Conservation (phyloP, 441 rosid species). For the Gossypium gossypioides region DNA sequence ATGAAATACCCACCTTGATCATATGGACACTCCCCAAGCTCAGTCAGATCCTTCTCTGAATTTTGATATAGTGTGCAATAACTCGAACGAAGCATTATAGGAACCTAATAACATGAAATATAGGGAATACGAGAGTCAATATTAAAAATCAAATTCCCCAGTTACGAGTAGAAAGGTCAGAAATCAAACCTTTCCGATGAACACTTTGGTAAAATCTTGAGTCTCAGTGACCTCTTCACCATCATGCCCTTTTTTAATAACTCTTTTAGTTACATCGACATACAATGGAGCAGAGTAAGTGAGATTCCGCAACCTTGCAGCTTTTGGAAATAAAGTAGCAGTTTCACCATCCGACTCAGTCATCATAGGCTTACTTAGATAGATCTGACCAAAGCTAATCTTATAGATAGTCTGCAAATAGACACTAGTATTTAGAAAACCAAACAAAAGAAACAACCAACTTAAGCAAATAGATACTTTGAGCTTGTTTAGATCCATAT, state of each 20-base stretch:
- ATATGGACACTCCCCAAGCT: constrained; percentile 95
- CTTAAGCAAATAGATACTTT: background rate
- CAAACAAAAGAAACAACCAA: background rate
- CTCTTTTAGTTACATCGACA: constrained; percentile 83
- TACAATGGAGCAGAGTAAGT: constrained; percentile 91
- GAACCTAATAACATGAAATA: constrained; percentile 47
- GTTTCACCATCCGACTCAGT: constrained; percentile 96
- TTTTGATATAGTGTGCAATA: constrained; percentile 81
- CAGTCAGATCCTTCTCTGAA: constrained; percentile 95
- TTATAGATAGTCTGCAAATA: constrained; percentile 75
- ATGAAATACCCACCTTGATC: constrained; percentile 98
- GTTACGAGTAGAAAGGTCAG: background rate
- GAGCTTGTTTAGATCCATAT: background rate
- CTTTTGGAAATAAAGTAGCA: constrained; percentile 89
- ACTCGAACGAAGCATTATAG: constrained; percentile 91
- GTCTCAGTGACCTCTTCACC: constrained; percentile 93
- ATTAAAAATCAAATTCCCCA: background rate
- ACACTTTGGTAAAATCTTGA: constrained; percentile 82
- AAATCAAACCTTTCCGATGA: constrained; percentile 70
- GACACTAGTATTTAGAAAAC: constrained; percentile 9
- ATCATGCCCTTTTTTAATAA: constrained; percentile 86
- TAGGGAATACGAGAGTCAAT: background rate
- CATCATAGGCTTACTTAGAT: constrained; percentile 97
- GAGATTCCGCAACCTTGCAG: constrained; percentile 90
- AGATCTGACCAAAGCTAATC: constrained; percentile 88